These are phyloP conservation scores for Euphrasia confusa DNA, from an alignment of 257 asterid genomes.

Conservation along the genomic window DNA sequence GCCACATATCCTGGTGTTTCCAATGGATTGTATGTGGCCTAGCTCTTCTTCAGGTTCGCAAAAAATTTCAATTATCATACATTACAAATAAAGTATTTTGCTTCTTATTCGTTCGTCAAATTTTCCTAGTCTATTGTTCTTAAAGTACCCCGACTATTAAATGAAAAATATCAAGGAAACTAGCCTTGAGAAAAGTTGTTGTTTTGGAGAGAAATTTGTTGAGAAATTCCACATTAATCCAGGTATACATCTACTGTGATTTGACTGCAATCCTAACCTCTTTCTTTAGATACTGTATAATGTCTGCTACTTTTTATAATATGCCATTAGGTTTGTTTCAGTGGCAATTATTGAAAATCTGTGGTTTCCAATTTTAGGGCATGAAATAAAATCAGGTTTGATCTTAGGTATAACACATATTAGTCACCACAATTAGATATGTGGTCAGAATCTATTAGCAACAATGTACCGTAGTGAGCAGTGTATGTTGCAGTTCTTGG, in stretches of 20 bases:
- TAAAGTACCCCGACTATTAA: slow-evolving; percentile 3
- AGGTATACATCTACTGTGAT: slow-evolving; percentile 44
- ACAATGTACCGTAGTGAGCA: too few species aligned
- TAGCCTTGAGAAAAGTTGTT: slow-evolving; percentile 68
- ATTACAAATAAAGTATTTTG: neutral
- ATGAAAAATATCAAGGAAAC: slow-evolving; percentile 61
- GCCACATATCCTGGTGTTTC: slow-evolving; percentile 92
- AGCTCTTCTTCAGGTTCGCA: slow-evolving; percentile 61
- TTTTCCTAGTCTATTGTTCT: slow-evolving; percentile 20
- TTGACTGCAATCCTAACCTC: slow-evolving; percentile 6
- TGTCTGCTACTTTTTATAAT: neutral
- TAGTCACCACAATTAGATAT: too few species aligned
- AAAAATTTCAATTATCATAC: slow-evolving; percentile 7
- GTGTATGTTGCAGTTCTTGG: too few species aligned
- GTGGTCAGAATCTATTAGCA: too few species aligned
- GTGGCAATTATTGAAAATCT: neutral
- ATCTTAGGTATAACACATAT: too few species aligned
- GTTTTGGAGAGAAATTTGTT: slow-evolving; percentile 67
- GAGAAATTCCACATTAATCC: slow-evolving; percentile 62
- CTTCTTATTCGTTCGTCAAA: slow-evolving; percentile 2
- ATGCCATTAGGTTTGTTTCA: neutral
- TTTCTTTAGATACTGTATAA: too few species aligned
- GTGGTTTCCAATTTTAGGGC: too few species aligned
- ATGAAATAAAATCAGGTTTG: too few species aligned
- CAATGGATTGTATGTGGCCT: slow-evolving; percentile 87